Evolutionary conservation across 2,329 filamentous ascomycete genomes (phyloP).

Genomic region (Rhynchosporium secalis): DNA sequence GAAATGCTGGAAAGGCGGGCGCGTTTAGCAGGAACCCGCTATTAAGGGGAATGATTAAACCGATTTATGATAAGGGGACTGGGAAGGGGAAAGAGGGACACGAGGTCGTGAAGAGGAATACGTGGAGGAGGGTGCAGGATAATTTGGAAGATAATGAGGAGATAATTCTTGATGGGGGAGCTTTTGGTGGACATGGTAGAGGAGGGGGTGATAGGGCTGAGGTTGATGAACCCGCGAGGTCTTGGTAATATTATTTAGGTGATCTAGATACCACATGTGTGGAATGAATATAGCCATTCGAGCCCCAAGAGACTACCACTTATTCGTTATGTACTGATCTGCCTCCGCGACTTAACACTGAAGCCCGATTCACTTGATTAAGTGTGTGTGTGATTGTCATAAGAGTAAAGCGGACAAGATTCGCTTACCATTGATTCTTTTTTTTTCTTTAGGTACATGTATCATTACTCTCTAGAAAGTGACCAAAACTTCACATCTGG

Average conservation of each 20-base stretch:
- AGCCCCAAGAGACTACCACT: too few species aligned
- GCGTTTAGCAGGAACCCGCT: slow-evolving; percentile 42
- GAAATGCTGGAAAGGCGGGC: slow-evolving; percentile 32
- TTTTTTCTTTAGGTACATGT: too few species aligned
- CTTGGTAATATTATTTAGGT: background rate
- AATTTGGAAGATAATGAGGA: slow-evolving; percentile 45
- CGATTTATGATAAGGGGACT: slow-evolving; percentile 39
- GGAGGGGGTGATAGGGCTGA: slow-evolving; percentile 22
- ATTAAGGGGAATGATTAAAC: slow-evolving; percentile 40
- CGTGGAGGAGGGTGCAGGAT: slow-evolving; percentile 46
- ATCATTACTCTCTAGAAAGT: too few species aligned
- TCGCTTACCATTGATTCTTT: too few species aligned
- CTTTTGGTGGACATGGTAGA: slow-evolving; percentile 30
- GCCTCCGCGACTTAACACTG: too few species aligned
- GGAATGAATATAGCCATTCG: background rate
- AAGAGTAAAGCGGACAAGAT: too few species aligned
- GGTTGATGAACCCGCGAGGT: slow-evolving; percentile 32
- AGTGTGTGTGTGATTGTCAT: too few species aligned
- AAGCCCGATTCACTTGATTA: too few species aligned
- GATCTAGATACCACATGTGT: background rate
- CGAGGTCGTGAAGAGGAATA: slow-evolving; percentile 34
- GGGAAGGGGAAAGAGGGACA: slow-evolving; percentile 35
- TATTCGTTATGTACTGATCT: too few species aligned
- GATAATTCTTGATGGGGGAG: slow-evolving; percentile 44
- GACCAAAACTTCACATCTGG: background rate